These are phyloP conservation scores for Cladosporium sphaerospermum DNA, from an alignment of 2,329 filamentous ascomycete species.

Conservation along the genomic window DNA sequence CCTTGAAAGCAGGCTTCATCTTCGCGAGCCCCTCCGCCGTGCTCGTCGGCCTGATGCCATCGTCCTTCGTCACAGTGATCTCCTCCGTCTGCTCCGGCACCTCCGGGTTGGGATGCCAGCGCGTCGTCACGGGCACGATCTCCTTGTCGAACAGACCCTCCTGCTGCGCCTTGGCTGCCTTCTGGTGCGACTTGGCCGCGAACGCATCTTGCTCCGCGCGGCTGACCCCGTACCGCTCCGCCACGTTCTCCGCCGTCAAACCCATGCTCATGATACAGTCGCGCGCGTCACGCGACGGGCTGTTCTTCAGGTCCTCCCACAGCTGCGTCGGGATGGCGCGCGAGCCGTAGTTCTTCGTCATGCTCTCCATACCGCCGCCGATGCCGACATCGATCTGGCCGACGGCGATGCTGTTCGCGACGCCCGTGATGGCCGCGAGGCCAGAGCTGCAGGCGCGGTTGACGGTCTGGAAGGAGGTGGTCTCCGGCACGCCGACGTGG, in stretches of 20 bases:
- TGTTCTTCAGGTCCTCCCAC: constrained; percentile 67
- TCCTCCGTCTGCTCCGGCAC: constrained; percentile 43
- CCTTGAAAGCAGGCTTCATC: constrained; percentile 79
- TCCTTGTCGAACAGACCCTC: constrained; percentile 68
- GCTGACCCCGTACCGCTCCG: constrained; percentile 64
- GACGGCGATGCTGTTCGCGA: constrained; percentile 69
- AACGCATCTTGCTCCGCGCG: constrained; percentile 77
- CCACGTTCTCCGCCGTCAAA: constrained; percentile 82
- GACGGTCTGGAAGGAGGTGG: constrained; percentile 74
- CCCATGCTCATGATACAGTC: constrained; percentile 97
- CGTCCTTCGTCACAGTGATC: constrained; percentile 68
- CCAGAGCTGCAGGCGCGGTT: constrained; percentile 81
- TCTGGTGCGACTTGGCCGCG: constrained; percentile 65
- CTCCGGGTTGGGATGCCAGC: constrained; percentile 59
- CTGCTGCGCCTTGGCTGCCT: constrained; percentile 64
- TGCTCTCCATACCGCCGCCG: constrained; percentile 90
- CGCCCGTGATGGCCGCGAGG: constrained; percentile 66
- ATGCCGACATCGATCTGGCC: constrained; percentile 69
- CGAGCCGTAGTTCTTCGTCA: constrained; percentile 84
- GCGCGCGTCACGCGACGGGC: constrained; percentile 58
- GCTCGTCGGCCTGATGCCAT: constrained; percentile 69
- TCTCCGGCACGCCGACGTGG: constrained; percentile 69
- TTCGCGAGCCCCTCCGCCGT: constrained; percentile 64
- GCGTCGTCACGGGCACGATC: constrained; percentile 72
- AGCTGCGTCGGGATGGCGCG: constrained; percentile 76